Evolutionary conservation across 495 filamentous ascomycete species (phyloP), one percentile per base, ranked within the genome.

Genomic region (Penicillium antarcticum): DNA sequence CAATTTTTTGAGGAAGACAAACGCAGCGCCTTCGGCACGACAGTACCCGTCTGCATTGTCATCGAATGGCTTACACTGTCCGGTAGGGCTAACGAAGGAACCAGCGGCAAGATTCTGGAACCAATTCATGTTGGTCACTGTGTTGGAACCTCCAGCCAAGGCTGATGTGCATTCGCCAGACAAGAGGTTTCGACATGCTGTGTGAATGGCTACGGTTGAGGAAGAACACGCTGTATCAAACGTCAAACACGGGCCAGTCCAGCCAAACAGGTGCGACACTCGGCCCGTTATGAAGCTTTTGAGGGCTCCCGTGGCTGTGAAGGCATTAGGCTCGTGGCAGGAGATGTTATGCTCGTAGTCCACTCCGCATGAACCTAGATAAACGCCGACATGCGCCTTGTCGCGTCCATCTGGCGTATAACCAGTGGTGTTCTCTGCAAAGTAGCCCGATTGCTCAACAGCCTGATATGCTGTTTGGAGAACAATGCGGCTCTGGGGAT

Each of bases 1-100:
- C 1, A 89, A 69, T 11, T 76, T 72, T 65, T 91, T 91, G 24
- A 91, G 68, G 29, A 87, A 73, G 21, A 91, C 78, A 3, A 79
- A 78, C 0, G 75, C 87, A 45, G 80, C 78, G 13, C 75, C 82
- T 46, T 91, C 87, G 0, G 77, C 86, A 38, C 87, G 79, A 60
- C 86, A 89, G 64, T 89, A 91, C 0, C 87, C 87, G 57, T 89
- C 81, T 4, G 87, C 87, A 10, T 76, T 72, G 37, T 80, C 75
- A 60, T 89, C 86, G 47, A 89, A 90, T 0, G 87, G 80, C 45
- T 89, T 89, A 62, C 86, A 90, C 4, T 59, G 57, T 0, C 75
- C 75, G 0, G 67, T 76, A 0, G 66, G 64, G 18, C 67, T 75
- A 0, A 77, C 36, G 43, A 78, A 77, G 4, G 58, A 63, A 1